These are phyloP conservation scores for Exophiala sp. DNA, from an alignment of 2,329 filamentous ascomycete species.

Conservation along the genomic window DNA sequence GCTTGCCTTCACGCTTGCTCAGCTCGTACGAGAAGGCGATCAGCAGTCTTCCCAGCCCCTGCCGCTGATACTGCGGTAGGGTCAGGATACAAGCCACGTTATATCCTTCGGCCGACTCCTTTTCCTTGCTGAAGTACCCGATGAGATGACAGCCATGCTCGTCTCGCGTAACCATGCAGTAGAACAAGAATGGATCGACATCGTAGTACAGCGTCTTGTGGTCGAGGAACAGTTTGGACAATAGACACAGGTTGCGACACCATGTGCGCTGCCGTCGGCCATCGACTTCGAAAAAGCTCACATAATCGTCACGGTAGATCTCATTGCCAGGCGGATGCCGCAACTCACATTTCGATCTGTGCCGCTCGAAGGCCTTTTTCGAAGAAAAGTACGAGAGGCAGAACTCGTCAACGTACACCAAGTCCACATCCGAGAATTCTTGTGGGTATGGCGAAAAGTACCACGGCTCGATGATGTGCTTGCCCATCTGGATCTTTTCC, in stretches of 20 bases:
- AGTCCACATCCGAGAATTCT: constrained; percentile 78
- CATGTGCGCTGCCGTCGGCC: constrained; percentile 97
- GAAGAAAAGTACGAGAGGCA: constrained; percentile 89
- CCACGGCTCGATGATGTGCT: constrained; percentile 91
- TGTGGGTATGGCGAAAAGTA: constrained; percentile 98
- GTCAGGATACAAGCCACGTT: constrained; percentile 98
- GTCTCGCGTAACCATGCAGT: constrained; percentile 90
- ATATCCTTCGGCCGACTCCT: constrained; percentile 93
- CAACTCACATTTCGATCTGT: constrained; percentile 84
- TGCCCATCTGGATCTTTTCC: constrained; percentile 89
- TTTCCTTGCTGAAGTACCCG: constrained; percentile 99
- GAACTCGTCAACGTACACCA: constrained; percentile 96
- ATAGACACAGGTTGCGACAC: constrained; percentile 92
- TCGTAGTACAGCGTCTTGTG: constrained; percentile 92
- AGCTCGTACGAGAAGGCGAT: constrained; percentile 98
- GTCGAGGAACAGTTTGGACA: constrained; percentile 95
- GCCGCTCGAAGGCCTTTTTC: constrained; percentile 75
- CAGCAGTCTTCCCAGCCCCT: constrained; percentile 85
- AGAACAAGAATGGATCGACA: constrained; percentile 82
- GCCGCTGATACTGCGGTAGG: constrained; percentile 90
- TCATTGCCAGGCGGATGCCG: constrained; percentile 95
- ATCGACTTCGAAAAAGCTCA: constrained; percentile 97
- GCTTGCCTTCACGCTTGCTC: constrained; percentile 88
- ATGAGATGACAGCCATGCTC: constrained; percentile 95
- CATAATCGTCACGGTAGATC: constrained; percentile 86